These are phyloP conservation scores for Metarhizium anisopliae DNA, from an alignment of 2,329 filamentous ascomycete genomes.

Conservation along the genomic window DNA sequence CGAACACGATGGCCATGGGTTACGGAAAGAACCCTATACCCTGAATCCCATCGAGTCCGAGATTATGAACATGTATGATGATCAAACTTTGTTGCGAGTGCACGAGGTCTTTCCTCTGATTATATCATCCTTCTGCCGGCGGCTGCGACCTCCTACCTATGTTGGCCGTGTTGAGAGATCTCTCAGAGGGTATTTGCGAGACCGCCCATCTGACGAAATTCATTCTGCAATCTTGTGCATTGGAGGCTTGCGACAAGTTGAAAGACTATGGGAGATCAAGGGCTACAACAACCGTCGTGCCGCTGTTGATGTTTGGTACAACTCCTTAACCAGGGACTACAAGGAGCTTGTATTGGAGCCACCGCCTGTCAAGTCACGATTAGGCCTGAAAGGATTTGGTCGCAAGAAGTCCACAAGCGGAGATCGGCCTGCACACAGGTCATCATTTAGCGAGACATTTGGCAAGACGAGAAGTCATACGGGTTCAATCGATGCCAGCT, in stretches of 20 bases:
- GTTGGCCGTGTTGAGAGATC: slow-evolving; percentile 54
- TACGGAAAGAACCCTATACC: slow-evolving; percentile 46
- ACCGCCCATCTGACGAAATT: slow-evolving; percentile 53
- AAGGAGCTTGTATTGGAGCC: slow-evolving; percentile 30
- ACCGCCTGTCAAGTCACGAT: slow-evolving; percentile 36
- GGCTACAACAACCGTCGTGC: slow-evolving; percentile 52
- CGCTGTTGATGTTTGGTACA: slow-evolving; percentile 53
- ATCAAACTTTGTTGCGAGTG: slow-evolving; percentile 51
- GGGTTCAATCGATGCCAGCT: slow-evolving; percentile 21
- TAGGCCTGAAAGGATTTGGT: slow-evolving; percentile 43
- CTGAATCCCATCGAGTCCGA: slow-evolving; percentile 53
- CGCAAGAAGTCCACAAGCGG: slow-evolving; percentile 45
- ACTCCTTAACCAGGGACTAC: slow-evolving; percentile 38
- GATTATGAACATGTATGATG: slow-evolving; percentile 57
- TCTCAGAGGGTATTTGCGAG: slow-evolving; percentile 53
- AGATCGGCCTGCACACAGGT: slow-evolving; percentile 13
- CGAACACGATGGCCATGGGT: slow-evolving; percentile 40
- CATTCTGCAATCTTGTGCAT: slow-evolving; percentile 52
- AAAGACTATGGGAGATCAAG: slow-evolving; percentile 57
- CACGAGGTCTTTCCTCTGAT: slow-evolving; percentile 58
- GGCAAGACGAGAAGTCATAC: slow-evolving; percentile 17
- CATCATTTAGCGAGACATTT: slow-evolving; percentile 16
- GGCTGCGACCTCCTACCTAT: slow-evolving; percentile 55
- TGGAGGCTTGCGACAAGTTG: slow-evolving; percentile 53
- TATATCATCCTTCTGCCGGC: slow-evolving; percentile 54